Conservation (phyloP, 2,329 filamentous ascomycete species). For the Blastomyces gilchristii region DNA sequence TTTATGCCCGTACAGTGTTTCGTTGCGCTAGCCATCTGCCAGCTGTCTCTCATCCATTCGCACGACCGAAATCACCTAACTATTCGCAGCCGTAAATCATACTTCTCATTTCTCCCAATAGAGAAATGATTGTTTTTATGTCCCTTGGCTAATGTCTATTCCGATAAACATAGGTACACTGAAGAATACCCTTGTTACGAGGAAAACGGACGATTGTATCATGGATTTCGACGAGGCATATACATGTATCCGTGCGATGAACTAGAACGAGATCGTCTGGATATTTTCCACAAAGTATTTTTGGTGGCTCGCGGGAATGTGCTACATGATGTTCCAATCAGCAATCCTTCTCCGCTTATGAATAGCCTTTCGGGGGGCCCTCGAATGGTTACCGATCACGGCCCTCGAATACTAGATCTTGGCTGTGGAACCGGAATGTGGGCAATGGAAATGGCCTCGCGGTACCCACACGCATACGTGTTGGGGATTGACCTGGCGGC, state of each 20-base stretch:
- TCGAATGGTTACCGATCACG: constrained; percentile 7
- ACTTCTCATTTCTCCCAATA: background rate
- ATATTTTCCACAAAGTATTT: constrained; percentile 73
- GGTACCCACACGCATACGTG: constrained; percentile 50
- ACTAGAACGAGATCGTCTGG: constrained; percentile 65
- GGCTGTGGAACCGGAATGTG: constrained; percentile 88
- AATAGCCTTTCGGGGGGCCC: constrained; percentile 8
- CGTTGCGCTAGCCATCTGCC: background rate
- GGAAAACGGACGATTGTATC: constrained; percentile 62
- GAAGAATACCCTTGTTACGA: constrained; percentile 39
- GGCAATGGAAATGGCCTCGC: constrained; percentile 75
- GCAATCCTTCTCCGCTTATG: background rate
- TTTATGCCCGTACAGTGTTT: background rate
- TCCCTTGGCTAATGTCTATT: constrained; percentile 2
- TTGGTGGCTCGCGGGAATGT: constrained; percentile 49
- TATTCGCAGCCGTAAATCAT: background rate
- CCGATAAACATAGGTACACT: constrained; percentile 21
- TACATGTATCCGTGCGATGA: constrained; percentile 73
- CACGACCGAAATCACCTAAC: background rate
- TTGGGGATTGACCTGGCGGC: constrained; percentile 52
- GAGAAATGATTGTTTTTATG: background rate
- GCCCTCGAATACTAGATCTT: constrained; percentile 49
- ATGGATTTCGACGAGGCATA: constrained; percentile 55
- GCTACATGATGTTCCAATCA: constrained; percentile 32
- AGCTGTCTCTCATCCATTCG: background rate